These are phyloP conservation scores for Metarhizium sp. DNA, from an alignment of 2,329 filamentous ascomycete species.

Conservation along the genomic window DNA sequence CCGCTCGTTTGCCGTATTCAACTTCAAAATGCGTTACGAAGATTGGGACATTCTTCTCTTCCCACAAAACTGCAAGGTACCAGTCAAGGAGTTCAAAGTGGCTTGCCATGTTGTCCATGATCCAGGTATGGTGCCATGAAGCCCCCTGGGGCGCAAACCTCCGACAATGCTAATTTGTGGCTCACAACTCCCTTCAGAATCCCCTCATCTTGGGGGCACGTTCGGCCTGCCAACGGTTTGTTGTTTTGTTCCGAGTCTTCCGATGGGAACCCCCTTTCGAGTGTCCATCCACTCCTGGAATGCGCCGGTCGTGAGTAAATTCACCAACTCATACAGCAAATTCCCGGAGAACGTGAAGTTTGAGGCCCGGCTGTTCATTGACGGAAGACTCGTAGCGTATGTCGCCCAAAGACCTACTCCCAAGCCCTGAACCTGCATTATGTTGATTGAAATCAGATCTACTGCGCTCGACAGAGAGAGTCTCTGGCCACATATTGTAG, in stretches of 20 bases:
- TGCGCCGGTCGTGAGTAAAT: constrained; percentile 47
- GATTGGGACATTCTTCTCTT: constrained; percentile 84
- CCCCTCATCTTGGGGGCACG: constrained; percentile 38
- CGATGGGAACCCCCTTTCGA: constrained; percentile 50
- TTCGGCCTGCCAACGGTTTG: constrained; percentile 56
- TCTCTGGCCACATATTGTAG: constrained; percentile 40
- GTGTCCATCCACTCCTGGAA: constrained; percentile 71
- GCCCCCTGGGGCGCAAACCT: not conserved
- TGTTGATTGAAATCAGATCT: constrained; percentile 31
- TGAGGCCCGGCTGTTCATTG: constrained; percentile 58
- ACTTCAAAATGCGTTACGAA: constrained; percentile 63
- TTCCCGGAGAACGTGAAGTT: constrained; percentile 48
- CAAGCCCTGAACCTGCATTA: not conserved
- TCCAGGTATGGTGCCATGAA: constrained; percentile 23
- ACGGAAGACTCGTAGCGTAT: constrained; percentile 56
- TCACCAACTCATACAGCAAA: constrained; percentile 46
- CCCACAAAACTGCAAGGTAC: constrained; percentile 54
- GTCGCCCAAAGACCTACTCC: not conserved
- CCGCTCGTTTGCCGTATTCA: not conserved
- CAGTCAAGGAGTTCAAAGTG: constrained; percentile 75
- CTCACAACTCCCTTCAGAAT: constrained; percentile 29
- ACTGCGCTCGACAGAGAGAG: constrained; percentile 42
- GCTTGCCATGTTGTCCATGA: constrained; percentile 61
- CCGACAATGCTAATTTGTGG: not conserved
- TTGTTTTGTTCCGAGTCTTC: constrained; percentile 60